Base-by-base conservation (phyloP, 805 yeast species). In the Starmerella gropengiesseri region DNA sequence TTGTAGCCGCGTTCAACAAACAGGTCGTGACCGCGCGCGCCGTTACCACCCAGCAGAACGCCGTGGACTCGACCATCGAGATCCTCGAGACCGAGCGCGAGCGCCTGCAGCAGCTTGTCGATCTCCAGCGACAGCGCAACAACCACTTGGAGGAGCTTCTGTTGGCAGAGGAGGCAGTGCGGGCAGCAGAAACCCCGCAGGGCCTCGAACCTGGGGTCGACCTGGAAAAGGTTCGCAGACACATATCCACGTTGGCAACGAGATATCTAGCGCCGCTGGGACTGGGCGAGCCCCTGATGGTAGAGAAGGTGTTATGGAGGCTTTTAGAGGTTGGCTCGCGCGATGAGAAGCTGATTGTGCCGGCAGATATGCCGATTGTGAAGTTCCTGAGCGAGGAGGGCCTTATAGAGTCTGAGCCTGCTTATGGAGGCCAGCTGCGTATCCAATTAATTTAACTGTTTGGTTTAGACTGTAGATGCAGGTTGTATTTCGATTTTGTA, bases 321-420 rank as follows among this genome's bases (percentile, higher is more conserved):
- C 41, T 49, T 29, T 23, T 44, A 3, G 41, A 31, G 34, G 43
- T 44, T 4, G 23, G 43, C 8, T 16, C 35, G 17, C 35, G 37
- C 12, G 37, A 36, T n/a, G 45, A 45, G 45, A 43, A 44, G 35
- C 18, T 49, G 19, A 32, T 41, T 6, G 48, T 45, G 26, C 50
- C 52, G 9, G 31, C 30, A 16, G 18, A 43, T 19, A 12, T 35
- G 21, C 23, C 29, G 16, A 39, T 43, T 8, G 48, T 48, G 14
- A 35, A 44, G 40, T 50, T 14, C 29, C 37, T 50, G 9, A 25
- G 40, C 3, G 39, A 42, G 8, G 45, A 46, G 27, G 38, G 43
- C 27, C 37, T 50, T 8, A 35, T 50, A 9, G 33, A 27, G 17
- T 13, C 29, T 25, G 44, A 42, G 32, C 41, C 44, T 4, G 48